Percentiles rank a stretch among this genome's conserved stretches.
Conservation (phyloP, 1,284 basidiomycete species). For the Cryptococcus sp. region DNA sequence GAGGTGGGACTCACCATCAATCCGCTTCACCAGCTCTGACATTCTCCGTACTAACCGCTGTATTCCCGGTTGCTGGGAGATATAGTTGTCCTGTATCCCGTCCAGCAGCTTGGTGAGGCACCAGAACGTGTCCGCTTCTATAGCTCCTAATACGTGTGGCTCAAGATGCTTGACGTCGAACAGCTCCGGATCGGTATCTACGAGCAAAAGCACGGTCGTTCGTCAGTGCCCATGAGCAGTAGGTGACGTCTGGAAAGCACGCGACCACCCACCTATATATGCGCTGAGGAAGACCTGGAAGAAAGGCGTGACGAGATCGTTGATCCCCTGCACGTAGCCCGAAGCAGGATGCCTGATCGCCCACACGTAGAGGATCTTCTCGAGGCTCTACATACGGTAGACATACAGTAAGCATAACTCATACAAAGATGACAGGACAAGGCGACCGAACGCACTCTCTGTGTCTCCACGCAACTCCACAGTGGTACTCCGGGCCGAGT, state of each 20-base stretch:
- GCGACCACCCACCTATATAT: conserved; percentile 70
- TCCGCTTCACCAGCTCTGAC: conserved; percentile 86
- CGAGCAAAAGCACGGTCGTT: neutral
- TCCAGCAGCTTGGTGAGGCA: conserved; percentile 89
- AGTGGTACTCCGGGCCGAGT: conserved; percentile 86
- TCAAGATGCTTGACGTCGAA: conserved; percentile 81
- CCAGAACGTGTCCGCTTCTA: conserved; percentile 97
- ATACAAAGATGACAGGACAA: conserved; percentile 1
- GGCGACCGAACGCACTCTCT: conserved; percentile 63
- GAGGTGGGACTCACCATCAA: conserved; percentile 67
- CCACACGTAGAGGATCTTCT: conserved; percentile 94
- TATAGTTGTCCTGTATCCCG: conserved; percentile 97
- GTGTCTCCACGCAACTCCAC: conserved; percentile 85
- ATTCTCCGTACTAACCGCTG: conserved; percentile 87
- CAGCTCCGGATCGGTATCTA: conserved; percentile 75
- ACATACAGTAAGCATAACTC: conserved; percentile 17
- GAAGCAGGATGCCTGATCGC: conserved; percentile 94
- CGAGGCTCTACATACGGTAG: conserved; percentile 65
- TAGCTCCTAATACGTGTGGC: conserved; percentile 67
- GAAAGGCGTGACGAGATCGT: conserved; percentile 65
- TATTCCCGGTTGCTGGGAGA: conserved; percentile 90
- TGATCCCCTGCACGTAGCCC: conserved; percentile 97
- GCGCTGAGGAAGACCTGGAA: conserved; percentile 59
- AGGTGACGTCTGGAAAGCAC: neutral
- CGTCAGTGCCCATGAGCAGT: neutral